Evolutionary conservation across 306 rosid genomes (phyloP), one percentile per base, ranked within the genome.

Genomic region (Pterocarpus santalinus): DNA sequence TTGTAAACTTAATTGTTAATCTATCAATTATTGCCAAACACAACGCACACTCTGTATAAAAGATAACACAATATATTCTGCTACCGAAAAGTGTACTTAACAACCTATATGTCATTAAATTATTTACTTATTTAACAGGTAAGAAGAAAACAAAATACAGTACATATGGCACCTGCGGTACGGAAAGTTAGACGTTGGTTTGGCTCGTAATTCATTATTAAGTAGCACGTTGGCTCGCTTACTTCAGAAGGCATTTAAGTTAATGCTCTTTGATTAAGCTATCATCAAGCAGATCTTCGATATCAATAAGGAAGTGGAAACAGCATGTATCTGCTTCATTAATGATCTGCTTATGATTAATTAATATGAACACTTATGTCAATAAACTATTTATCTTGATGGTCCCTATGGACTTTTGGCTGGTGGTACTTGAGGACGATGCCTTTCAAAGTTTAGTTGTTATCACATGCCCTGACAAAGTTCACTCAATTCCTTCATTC

Each of bases 381-480:
- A 81, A 10, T 66, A 34, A 34, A 64, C 41, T 67, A 56, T 16
- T 63, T 14, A 38, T 70, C 6, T 72, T 17, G 79, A 67, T 82
- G 82, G 84, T 64, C 76, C 79, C 84, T 69, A 14, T 36, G 62
- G 1, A 39, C 55, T 69, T 78, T 65, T 68, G 82, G 83, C 58
- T 71, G 39, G 63, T 72, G 79, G 63, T 70, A 69, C 73, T 68
- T 60, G 61, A 80, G 80, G 73, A 57, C 75, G 46, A 56, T 76
- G 60, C 39, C 73, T 69, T 77, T 60, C 72, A 80, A 85, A 51
- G 76, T 80, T 61, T 81, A 66, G 88, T 74, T 84, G 83, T 74
- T 78, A 44, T 84, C 84, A 82, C 89, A 85, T 76, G 86, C 73
- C 77, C 88, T 77, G 85, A 80, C 87, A 84, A 68, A 84, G 52